Evolutionary conservation across 2,329 filamentous ascomycete genomes (phyloP), one percentile per base, ranked within the genome.

Genomic region (Verticillium tricorpus): DNA sequence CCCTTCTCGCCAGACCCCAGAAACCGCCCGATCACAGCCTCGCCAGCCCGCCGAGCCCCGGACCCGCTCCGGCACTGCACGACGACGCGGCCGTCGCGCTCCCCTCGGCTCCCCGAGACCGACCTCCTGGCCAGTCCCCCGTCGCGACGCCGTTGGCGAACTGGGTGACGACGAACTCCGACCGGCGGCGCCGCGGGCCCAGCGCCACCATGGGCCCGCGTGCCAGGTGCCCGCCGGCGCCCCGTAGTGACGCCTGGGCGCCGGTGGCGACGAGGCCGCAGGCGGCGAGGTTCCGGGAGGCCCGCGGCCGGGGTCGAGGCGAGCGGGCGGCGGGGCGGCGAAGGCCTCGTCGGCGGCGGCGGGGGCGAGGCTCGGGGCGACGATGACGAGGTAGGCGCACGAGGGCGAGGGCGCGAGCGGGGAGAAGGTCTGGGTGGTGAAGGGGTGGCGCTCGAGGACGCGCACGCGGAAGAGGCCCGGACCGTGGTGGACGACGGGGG

Each of bases 121-220:
- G 19, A 91, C 86, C 76, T 97, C 88, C 79, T 99, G 92, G 70
- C 92, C 92, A 97, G 76, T 99, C 95, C 77, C 77, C 98, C 94
- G 1, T 83, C 77, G 0, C 85, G 14, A 95, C 89, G 2, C 91
- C 93, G 74, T 96, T 98, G 37, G 88, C 88, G 78, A 91, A 95
- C 78, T 98, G 94, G 67, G 91, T 85, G 2, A 98, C 94, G 5
- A 96, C 85, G 74, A 97, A 98, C 72, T 95, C 92, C 92, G 57
- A 97, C 80, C 80, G 22, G 87, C 82, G 31, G 78, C 77, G 2
- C 77, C 80, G 2, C 61, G 2, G 72, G 65, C 0, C 93, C 57
- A 98, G 76, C 17, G 92, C 93, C 15, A 93, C 90, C 94, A 99
- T 98, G 0, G 95, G 95, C 64, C n/a, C n/a, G 94, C 93, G 79